Evolutionary conservation across 2,329 filamentous ascomycete species (phyloP).

Genomic region (Ophiostoma novo-ulmi): DNA sequence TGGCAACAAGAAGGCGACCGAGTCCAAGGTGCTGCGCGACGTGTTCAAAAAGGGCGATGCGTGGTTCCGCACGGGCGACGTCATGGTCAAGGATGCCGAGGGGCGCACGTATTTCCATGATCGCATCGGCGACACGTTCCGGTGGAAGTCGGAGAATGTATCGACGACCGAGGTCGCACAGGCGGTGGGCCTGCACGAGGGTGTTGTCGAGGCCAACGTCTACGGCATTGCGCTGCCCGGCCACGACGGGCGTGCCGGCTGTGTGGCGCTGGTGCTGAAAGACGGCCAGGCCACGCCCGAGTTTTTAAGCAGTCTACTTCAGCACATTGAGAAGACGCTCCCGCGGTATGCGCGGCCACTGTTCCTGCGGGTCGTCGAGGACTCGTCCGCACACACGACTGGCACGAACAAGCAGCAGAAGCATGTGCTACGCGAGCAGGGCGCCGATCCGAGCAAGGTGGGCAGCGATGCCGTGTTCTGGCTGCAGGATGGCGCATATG

Average conservation of each 20-base stretch:
- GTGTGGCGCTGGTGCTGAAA: constrained; percentile 46
- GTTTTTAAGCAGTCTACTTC: constrained; percentile 53
- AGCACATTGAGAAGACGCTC: constrained; percentile 52
- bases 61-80: constrained; percentile 81
- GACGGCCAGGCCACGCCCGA: constrained; percentile 42
- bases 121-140: constrained; percentile 71
- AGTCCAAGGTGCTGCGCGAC: constrained; percentile 66
- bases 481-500: constrained; percentile 62
- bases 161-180: constrained; percentile 79
- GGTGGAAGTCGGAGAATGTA: constrained; percentile 80
- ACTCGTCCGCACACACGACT: constrained; percentile 58
- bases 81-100: constrained; percentile 64
- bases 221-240: constrained; percentile 75
- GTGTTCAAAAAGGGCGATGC: constrained; percentile 72
- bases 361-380: constrained; percentile 64
- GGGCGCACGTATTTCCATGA: constrained; percentile 76
- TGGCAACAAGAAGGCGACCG: constrained; percentile 64
- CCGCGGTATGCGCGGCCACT: constrained; percentile 72
- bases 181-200: constrained; percentile 60
- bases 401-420: constrained; percentile 91
- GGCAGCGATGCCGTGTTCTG: constrained; percentile 53
- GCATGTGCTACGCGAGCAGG: constrained; percentile 62
- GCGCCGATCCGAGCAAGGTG: constrained; percentile 61
- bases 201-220: constrained; percentile 73
- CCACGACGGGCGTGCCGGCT: constrained; percentile 80